phyloP scores from a whole-genome alignment of 352 stramenopile genomes.

The Globisporangium alternatum region DNA sequence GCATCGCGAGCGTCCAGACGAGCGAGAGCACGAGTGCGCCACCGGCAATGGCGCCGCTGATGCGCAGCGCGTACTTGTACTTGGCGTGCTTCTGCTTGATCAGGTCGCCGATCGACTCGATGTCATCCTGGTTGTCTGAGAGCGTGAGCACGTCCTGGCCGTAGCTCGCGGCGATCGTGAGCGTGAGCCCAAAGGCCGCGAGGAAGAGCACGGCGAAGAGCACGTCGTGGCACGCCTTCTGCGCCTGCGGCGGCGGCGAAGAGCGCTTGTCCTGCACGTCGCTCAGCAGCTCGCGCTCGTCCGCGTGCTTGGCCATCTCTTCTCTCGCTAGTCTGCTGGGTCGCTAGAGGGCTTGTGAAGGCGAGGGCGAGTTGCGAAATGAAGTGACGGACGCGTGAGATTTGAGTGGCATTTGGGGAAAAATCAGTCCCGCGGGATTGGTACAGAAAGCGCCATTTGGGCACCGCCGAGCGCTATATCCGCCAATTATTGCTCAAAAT shows the following conservation, averaged over 20 bases:
- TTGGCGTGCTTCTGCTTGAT: constrained; percentile 49
- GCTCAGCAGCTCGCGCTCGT: constrained; percentile 15
- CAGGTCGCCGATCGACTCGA: constrained; percentile 7
- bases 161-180: constrained; percentile 22
- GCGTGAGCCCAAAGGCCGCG: constrained; percentile 21
- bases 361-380: constrained; percentile 6
- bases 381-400: neutral
- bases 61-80: constrained; percentile 53
- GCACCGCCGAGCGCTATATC: too few species aligned
- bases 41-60: constrained; percentile 44
- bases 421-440: neutral
- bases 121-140: constrained; percentile 13
- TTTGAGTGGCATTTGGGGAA: too few species aligned
- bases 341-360: neutral
- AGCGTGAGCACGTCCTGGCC: constrained; percentile 24
- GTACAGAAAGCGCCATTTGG: too few species aligned
- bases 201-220: constrained; percentile 26
- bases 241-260: constrained; percentile 20
- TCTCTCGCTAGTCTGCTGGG: neutral
- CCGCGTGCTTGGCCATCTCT: constrained; percentile 14
- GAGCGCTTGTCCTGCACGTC: constrained; percentile 18
- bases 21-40: constrained; percentile 28
- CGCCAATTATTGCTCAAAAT: too few species aligned
- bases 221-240: constrained; percentile 24
- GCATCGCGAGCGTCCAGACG: constrained; percentile 52